Evolutionary conservation across 1,139 yeast species (phyloP).

Genomic region (Tardiomyces depauwii): DNA sequence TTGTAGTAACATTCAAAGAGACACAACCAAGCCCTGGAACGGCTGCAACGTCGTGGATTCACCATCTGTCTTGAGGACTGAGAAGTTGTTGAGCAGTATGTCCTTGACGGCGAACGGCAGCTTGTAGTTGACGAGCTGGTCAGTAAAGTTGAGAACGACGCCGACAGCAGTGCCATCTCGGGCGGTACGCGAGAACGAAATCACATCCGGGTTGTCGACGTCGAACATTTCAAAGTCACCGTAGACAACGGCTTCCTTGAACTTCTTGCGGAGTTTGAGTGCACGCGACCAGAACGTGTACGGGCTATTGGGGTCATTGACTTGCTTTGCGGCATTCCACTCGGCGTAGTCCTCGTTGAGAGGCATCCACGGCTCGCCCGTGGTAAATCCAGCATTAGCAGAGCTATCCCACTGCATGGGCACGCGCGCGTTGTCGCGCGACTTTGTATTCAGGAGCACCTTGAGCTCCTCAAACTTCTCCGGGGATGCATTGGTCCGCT

Average conservation of each 20-base stretch:
- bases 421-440: slow-evolving; percentile 45
- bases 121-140: background rate
- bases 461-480: slow-evolving; percentile 24
- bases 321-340: slow-evolving; percentile 39
- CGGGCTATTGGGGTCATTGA: slow-evolving; percentile 37
- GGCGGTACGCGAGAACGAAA: slow-evolving; percentile 30
- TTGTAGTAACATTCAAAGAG: background rate
- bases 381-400: slow-evolving; percentile 38
- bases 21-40: background rate
- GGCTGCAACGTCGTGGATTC: background rate
- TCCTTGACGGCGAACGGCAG: background rate
- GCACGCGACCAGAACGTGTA: slow-evolving; percentile 36
- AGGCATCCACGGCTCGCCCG: slow-evolving; percentile 44
- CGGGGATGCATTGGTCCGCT: slow-evolving; percentile 24
- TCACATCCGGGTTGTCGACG: slow-evolving; percentile 28
- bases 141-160: slow-evolving; percentile 35
- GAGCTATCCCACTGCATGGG: slow-evolving; percentile 48
- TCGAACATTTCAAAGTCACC: slow-evolving; percentile 39
- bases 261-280: slow-evolving; percentile 34
- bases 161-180: slow-evolving; percentile 23
- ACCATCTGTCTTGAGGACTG: background rate
- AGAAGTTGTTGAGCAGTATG: background rate
- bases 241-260: slow-evolving; percentile 35
- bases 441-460: slow-evolving; percentile 13
- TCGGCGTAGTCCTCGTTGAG: slow-evolving; percentile 40